Evolutionary conservation across 192 early-diverging fungal species (phyloP).

Genomic region (Rhizoclosmatium globosum): DNA sequence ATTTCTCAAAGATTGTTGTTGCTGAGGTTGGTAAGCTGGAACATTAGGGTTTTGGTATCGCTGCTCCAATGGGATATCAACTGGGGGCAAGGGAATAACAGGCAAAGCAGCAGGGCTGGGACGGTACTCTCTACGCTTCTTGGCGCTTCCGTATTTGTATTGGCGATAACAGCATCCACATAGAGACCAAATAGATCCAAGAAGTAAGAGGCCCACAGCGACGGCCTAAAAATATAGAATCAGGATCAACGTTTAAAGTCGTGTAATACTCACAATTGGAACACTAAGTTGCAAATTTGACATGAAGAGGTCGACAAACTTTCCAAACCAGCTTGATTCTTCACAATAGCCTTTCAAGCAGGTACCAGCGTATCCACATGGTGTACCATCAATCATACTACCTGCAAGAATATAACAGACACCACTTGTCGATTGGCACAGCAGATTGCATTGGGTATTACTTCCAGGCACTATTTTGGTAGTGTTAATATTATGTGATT

Average conservation of each 20-base stretch:
- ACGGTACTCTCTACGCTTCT: background rate
- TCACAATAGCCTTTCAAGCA: constrained; percentile 36
- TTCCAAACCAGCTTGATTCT: constrained; percentile 32
- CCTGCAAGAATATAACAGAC: constrained; percentile 46
- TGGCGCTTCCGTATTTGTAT: constrained; percentile 8
- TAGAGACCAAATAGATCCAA: constrained; percentile 39
- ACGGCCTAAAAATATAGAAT: constrained; percentile 32
- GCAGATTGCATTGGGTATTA: constrained; percentile 42
- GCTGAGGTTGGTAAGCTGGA: background rate
- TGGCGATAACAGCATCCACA: constrained; percentile 28
- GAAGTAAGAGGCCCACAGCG: constrained; percentile 42
- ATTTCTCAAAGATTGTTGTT: background rate
- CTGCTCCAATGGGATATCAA: background rate
- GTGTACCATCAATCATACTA: constrained; percentile 55
- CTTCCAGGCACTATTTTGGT: constrained; percentile 28
- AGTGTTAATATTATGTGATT: background rate
- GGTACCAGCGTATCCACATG: constrained; percentile 53
- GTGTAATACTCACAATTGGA: constrained; percentile 36
- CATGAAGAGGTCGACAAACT: constrained; percentile 44
- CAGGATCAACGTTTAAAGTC: background rate
- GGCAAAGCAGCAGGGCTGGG: constrained; percentile 24
- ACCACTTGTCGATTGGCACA: constrained; percentile 38
- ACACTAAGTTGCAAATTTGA: constrained; percentile 44
- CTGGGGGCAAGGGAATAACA: constrained; percentile 8
- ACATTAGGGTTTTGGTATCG: background rate